Percentiles rank a stretch among this genome's conserved stretches.
These are phyloP conservation scores for Diaporthe citri DNA, from an alignment of 2,329 filamentous ascomycete species.

Conservation along the genomic window DNA sequence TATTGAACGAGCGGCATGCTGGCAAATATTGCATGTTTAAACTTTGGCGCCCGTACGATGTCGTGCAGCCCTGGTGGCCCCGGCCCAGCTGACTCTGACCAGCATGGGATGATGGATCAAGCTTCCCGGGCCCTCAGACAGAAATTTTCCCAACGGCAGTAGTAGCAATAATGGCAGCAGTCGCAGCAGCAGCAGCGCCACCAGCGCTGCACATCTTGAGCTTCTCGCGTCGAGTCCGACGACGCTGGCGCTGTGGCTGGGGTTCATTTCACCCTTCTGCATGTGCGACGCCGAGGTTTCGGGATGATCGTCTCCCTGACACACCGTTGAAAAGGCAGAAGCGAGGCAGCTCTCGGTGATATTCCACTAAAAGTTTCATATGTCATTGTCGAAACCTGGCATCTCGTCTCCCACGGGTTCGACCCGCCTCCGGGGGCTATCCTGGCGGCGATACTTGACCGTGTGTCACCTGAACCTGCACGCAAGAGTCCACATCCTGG, in stretches of 20 bases:
- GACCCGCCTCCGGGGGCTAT: conserved; percentile 12
- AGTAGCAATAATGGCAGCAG: background rate
- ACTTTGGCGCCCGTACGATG: conserved; percentile 35
- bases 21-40: background rate
- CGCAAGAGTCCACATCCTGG: conserved; percentile 19
- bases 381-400: conserved; percentile 32
- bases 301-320: conserved; percentile 35
- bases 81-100: conserved; percentile 18
- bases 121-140: background rate
- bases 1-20: conserved; percentile 7
- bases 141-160: background rate
- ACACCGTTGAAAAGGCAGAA: conserved; percentile 31
- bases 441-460: conserved; percentile 11
- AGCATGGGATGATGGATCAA: conserved; percentile 27
- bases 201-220: conserved; percentile 7
- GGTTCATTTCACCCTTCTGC: conserved; percentile 24
- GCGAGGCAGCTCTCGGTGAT: conserved; percentile 20
- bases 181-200: background rate
- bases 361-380: conserved; percentile 30
- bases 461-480: conserved; percentile 23
- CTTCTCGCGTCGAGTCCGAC: background rate
- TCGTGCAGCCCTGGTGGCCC: conserved; percentile 36
- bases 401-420: conserved; percentile 27
- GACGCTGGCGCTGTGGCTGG: conserved; percentile 38
- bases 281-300: conserved; percentile 35